Evolutionary conservation across 495 filamentous ascomycete genomes (phyloP).

Genomic region (Hyaloscypha variabilis): DNA sequence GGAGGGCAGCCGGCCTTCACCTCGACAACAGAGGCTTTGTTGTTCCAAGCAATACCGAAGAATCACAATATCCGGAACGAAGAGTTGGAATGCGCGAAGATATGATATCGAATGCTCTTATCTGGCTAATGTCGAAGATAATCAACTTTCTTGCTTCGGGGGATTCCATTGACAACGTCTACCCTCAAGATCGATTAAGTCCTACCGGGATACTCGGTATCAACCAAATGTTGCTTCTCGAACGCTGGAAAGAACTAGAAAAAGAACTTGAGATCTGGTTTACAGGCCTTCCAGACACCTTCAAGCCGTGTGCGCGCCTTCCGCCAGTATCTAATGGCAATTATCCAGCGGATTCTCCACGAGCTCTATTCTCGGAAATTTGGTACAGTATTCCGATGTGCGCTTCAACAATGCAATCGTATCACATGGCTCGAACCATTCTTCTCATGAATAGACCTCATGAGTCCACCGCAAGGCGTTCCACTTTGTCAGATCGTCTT

Average conservation of each 20-base stretch:
- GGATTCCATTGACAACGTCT: conserved; percentile 40
- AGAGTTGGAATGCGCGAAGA: conserved; percentile 60
- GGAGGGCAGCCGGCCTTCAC: conserved; percentile 62
- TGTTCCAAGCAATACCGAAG: conserved; percentile 50
- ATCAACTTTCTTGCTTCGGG: conserved; percentile 62
- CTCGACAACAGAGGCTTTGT: conserved; percentile 59
- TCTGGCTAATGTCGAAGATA: conserved; percentile 66
- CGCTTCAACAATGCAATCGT: conserved; percentile 65
- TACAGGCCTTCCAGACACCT: conserved; percentile 58
- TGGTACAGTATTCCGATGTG: conserved; percentile 68
- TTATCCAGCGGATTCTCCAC: conserved; percentile 26
- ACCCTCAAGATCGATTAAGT: conserved; percentile 39
- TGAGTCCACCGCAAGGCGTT: conserved; percentile 52
- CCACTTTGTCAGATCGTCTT: conserved; percentile 52
- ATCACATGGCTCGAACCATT: conserved; percentile 66
- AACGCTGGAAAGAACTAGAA: conserved; percentile 58
- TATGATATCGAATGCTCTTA: conserved; percentile 60
- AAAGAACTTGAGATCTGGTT: conserved; percentile 62
- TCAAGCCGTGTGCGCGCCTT: conserved; percentile 53
- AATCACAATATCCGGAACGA: conserved; percentile 48
- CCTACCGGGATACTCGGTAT: conserved; percentile 48
- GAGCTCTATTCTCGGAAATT: conserved; percentile 54
- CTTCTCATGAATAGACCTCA: conserved; percentile 65
- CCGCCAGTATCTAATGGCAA: conserved; percentile 34
- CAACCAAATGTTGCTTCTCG: conserved; percentile 54